Evolutionary conservation across 1,139 yeast species (phyloP), one percentile per base, ranked within the genome.

Genomic region (Taiozyma sp.): DNA sequence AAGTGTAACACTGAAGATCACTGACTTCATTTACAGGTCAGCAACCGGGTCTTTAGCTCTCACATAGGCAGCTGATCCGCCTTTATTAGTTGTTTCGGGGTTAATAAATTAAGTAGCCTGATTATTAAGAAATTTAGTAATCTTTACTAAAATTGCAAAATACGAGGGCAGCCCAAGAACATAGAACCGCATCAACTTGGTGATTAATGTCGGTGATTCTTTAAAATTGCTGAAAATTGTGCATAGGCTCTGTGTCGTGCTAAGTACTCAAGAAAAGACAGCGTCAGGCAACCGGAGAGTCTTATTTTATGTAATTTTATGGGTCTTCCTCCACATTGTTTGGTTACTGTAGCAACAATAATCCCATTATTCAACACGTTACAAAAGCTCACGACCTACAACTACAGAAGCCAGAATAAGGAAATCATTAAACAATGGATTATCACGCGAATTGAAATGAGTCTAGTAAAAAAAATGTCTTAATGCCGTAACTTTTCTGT

Each of bases 1-100:
- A 35, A 53, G 43, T 8, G 50, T 14, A 6, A 55, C 13, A 6
- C 42, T 42, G 40, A 50, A 41, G 9, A 47, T 24, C 22, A 43
- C 13, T 22, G 44, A 42, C 39, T 37, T 43, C 37, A 19, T 47
- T 14, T 30, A 30, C 1, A 30, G 34, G 13, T 11, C 34, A 30
- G n/a, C 34, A 13, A 13, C 4, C n/a, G 34, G n/a, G 34, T 11
- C n/a, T 13, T 13, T 4, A 8, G 13, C 4, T 4, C n/a, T 30
- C 6, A 28, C n/a, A 11, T 30, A 11, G 30, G 34, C n/a, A 11
- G 13, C 11, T 30, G 6, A 5, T 11, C 11, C 2, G 34, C n/a
- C 34, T 35, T 35, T 35, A 8, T 2, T 30, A 11, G 34, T 8
- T 13, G n/a, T 13, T 30, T 30, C 34, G 30, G 30, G 6, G 30